Percentiles rank a stretch among this genome's conserved stretches.
These are phyloP conservation scores for Exsudoporus frostii DNA, from an alignment of 768 basidiomycete species.

Conservation along the genomic window DNA sequence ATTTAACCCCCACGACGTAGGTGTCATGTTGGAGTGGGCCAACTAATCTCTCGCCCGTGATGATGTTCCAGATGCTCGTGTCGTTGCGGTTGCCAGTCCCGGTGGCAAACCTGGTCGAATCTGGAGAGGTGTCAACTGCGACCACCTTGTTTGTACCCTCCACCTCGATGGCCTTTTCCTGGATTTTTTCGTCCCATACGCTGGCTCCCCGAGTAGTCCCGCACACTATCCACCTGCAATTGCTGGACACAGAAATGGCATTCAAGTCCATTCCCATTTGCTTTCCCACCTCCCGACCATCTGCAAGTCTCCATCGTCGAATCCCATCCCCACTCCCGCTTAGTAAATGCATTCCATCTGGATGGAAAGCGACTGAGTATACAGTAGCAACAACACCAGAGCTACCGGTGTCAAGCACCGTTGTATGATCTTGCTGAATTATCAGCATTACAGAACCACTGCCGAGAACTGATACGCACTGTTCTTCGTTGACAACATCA, in stretches of 20 bases:
- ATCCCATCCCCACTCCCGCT: background rate
- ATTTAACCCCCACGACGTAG: background rate
- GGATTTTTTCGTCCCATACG: background rate
- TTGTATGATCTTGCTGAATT: background rate
- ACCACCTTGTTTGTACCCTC: background rate
- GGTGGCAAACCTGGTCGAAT: background rate
- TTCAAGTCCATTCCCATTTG: too few relatives aligned
- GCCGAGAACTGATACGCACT: background rate
- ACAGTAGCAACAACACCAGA: background rate
- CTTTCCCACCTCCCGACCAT: background rate
- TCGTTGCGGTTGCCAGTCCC: rapidly evolving
- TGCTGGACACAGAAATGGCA: background rate
- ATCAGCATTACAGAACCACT: background rate
- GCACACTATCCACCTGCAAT: background rate
- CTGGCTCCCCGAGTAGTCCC: background rate
- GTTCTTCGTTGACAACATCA: background rate
- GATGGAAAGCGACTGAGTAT: background rate
- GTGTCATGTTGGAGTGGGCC: background rate
- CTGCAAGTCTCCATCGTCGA: background rate
- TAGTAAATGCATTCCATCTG: background rate
- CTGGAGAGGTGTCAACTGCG: background rate
- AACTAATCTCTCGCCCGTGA: background rate
- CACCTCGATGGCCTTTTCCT: background rate
- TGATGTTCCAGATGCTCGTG: background rate
- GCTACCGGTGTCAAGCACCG: background rate